phyloP scores from a whole-genome alignment of 1,284 basidiomycete species.

The Sporisorium scitamineum region DNA sequence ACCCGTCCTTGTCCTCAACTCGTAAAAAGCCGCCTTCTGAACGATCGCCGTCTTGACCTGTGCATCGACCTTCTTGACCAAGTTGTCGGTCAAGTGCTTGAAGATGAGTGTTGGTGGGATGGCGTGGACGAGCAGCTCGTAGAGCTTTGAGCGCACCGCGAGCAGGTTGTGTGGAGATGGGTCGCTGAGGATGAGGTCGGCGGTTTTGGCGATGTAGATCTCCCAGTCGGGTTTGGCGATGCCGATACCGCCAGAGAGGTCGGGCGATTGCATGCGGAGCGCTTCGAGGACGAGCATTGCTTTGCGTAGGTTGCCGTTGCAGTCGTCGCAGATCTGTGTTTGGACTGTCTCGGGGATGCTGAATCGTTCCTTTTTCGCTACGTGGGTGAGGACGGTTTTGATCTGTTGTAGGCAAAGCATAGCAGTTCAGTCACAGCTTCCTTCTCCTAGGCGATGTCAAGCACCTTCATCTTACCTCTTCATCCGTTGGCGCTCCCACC shows the following conservation, averaged over 20 bases:
- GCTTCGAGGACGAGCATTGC: constrained; percentile 95
- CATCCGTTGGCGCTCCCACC: constrained; percentile 85
- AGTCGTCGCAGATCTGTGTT: constrained; percentile 80
- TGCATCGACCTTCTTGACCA: constrained; percentile 86
- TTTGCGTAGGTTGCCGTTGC: constrained; percentile 91
- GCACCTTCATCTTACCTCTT: constrained; percentile 72
- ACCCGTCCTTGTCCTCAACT: constrained; percentile 61
- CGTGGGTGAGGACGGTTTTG: constrained; percentile 79
- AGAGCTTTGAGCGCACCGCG: constrained; percentile 90
- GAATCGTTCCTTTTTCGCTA: constrained; percentile 86
- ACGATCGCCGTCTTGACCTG: constrained; percentile 57
- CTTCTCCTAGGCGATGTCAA: not conserved
- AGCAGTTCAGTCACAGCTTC: not conserved
- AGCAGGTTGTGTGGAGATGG: constrained; percentile 91
- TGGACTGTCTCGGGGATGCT: constrained; percentile 81
- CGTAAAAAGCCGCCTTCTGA: constrained; percentile 82
- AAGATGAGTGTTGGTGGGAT: constrained; percentile 83
- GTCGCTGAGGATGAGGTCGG: constrained; percentile 90
- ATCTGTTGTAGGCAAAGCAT: constrained; percentile 74
- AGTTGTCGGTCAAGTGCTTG: constrained; percentile 76
- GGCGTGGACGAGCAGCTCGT: constrained; percentile 95
- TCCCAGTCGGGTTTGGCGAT: constrained; percentile 98
- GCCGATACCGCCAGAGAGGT: constrained; percentile 75
- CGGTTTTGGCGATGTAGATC: constrained; percentile 92
- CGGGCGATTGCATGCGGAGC: constrained; percentile 78